These are phyloP conservation scores for Wickerhamomyces rabaulensis DNA, from an alignment of 805 yeast genomes.

Conservation along the genomic window DNA sequence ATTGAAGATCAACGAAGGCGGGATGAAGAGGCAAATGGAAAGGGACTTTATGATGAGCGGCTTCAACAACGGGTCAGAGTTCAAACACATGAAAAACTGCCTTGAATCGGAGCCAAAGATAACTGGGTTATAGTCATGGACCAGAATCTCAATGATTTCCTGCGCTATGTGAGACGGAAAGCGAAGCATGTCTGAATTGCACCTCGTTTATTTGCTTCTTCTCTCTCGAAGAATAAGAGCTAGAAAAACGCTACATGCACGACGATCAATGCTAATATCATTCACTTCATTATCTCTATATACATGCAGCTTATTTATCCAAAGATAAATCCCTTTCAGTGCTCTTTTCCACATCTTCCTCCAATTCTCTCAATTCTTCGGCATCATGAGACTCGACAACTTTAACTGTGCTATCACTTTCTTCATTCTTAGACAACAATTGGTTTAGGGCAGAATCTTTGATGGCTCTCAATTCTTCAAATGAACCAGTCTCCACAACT, in stretches of 20 bases:
- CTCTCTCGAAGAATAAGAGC: no score
- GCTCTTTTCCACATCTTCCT: conserved; percentile 4
- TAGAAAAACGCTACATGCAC: not conserved
- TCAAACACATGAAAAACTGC: no score
- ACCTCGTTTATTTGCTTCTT: no score
- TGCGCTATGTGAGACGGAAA: no score
- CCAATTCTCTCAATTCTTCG: conserved; percentile 6
- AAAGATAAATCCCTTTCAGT: conserved; percentile 14
- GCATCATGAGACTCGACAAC: conserved; percentile 6
- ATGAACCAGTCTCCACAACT: conserved; percentile 69
- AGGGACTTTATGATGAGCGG: no score
- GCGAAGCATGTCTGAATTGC: no score
- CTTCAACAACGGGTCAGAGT: no score
- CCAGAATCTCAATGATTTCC: no score
- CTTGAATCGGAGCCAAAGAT: no score
- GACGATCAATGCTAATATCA: not conserved
- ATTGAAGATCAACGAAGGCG: no score
- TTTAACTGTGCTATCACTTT: not conserved
- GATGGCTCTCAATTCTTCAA: conserved; percentile 42
- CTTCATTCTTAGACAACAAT: conserved; percentile 27
- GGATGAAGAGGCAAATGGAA: no score
- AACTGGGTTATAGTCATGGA: no score
- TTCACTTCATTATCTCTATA: not conserved
- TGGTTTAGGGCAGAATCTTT: conserved; percentile 29
- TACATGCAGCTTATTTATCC: conserved; percentile 5